These are phyloP conservation scores for Solanum neorickii DNA, from an alignment of 257 asterid species.

Conservation along the genomic window DNA sequence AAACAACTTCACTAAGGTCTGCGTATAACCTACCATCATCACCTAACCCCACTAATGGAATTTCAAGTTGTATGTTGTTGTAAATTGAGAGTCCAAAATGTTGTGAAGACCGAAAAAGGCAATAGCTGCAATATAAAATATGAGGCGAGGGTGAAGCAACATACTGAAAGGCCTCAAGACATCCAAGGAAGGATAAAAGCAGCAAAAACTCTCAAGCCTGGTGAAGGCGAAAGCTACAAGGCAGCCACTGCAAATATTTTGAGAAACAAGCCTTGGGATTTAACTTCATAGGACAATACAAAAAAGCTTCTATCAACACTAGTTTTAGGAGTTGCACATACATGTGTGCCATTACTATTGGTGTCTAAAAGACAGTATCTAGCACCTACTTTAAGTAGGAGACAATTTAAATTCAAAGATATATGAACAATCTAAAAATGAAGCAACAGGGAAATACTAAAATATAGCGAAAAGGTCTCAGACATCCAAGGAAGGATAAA, in stretches of 20 bases:
- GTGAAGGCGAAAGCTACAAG: background rate
- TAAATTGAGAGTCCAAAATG: background rate
- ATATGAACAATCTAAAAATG: background rate
- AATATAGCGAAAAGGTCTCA: constrained; percentile 14
- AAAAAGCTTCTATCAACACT: background rate
- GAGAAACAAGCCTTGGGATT: background rate
- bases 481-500: constrained; percentile 78
- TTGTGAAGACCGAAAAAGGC: background rate
- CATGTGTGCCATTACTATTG: no score
- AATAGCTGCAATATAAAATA: background rate
- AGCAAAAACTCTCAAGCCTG: background rate
- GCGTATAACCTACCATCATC: no score
- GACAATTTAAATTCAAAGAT: background rate
- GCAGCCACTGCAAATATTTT: background rate
- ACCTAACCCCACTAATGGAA: no score
- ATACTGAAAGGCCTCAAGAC: background rate
- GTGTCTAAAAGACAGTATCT: background rate
- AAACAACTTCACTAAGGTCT: background rate
- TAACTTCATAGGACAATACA: background rate
- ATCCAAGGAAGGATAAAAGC: background rate
- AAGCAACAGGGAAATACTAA: background rate
- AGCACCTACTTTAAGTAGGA: background rate
- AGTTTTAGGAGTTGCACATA: background rate
- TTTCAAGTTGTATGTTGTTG: no score
- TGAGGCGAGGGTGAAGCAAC: background rate